phyloP scores from a whole-genome alignment of 2,329 filamentous ascomycete genomes.

The Phyllosticta ampelicida region DNA sequence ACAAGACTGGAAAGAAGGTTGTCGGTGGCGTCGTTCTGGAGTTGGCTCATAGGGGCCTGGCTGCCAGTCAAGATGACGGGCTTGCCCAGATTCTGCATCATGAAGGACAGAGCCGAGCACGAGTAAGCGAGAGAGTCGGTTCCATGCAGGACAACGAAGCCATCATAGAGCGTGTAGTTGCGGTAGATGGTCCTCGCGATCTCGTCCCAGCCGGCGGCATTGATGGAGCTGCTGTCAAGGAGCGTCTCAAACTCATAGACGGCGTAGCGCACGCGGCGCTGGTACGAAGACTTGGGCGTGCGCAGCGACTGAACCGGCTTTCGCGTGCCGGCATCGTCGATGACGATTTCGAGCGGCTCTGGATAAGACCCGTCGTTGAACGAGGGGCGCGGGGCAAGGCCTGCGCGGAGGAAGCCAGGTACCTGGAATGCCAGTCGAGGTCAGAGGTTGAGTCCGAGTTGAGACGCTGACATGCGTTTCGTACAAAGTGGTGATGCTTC shows the following conservation, averaged over 20 bases:
- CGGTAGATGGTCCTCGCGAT: slow-evolving; percentile 69
- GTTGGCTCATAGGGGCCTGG: slow-evolving; percentile 71
- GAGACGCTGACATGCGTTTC: not conserved
- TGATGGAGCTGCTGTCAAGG: slow-evolving; percentile 83
- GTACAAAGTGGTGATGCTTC: not conserved
- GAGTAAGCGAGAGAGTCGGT: slow-evolving; percentile 85
- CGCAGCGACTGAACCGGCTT: slow-evolving; percentile 57
- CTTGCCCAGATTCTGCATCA: slow-evolving; percentile 84
- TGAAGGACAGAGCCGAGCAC: slow-evolving; percentile 82
- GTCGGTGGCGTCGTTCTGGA: slow-evolving; percentile 85
- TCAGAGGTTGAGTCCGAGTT: not conserved
- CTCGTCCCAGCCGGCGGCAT: slow-evolving; percentile 73
- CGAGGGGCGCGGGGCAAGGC: slow-evolving; percentile 68
- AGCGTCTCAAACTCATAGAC: slow-evolving; percentile 76
- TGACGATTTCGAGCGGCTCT: slow-evolving; percentile 45
- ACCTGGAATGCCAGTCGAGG: slow-evolving; percentile 22
- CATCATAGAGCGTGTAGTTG: slow-evolving; percentile 83
- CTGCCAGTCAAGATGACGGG: slow-evolving; percentile 70
- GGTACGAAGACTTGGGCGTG: slow-evolving; percentile 70
- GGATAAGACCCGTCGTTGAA: slow-evolving; percentile 69
- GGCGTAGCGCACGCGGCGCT: slow-evolving; percentile 70
- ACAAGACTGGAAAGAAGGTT: slow-evolving; percentile 82
- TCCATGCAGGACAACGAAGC: slow-evolving; percentile 82
- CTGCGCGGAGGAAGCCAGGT: slow-evolving; percentile 64
- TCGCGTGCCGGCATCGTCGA: slow-evolving; percentile 37